Evolutionary conservation across 2,329 filamentous ascomycete genomes (phyloP), one percentile per base, ranked within the genome.

Genomic region (Cercospora sp.): DNA sequence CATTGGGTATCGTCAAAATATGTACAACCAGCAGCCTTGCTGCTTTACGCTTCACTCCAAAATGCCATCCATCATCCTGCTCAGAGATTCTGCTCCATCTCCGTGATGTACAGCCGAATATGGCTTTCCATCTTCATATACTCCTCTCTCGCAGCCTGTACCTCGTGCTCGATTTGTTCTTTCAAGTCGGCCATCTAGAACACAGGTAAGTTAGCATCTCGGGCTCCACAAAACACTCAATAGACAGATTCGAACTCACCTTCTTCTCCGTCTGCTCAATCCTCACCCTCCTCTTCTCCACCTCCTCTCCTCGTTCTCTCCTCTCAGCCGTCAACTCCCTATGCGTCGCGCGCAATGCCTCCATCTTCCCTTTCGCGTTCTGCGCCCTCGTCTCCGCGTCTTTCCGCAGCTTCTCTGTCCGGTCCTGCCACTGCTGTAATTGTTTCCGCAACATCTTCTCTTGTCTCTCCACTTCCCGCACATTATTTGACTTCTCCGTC

Each of bases 221-320:
- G 5, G 5, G 5, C 26, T 33, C 45, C 31, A 20, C 16, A 10
- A 10, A 12, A 33, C 7, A 33, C 9, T 12, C 31, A 1, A 12
- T 33, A 33, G 31, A 12, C 4, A 20, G 30, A 48, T n/a, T 5
- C 7, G 12, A 48, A 26, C 83, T 74, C 83, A 93, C 93, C 91
- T 98, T 98, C 83, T 98, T 98, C 86, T 98, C 94, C 8, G 93
- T 97, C 83, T 97, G 93, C 81, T 99, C 95, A 71, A 99, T 98
- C 69, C 94, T 86, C n/a, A 97, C 92, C 73, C 92, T 88, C 75
- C 94, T 86, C 77, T 91, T 89, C 83, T 99, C 95, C 82, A 98
- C 96, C 77, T 98, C 94, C 67, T 92, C 90, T 36, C 90, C 90
- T 81, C 96, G 96, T 64, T 95, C 92, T 1, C 87, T 87, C 70